Percentiles rank a stretch among this genome's conserved stretches.
Conservation (phyloP, 257 asterid genomes). For the Nicotiana tabacum region DNA sequence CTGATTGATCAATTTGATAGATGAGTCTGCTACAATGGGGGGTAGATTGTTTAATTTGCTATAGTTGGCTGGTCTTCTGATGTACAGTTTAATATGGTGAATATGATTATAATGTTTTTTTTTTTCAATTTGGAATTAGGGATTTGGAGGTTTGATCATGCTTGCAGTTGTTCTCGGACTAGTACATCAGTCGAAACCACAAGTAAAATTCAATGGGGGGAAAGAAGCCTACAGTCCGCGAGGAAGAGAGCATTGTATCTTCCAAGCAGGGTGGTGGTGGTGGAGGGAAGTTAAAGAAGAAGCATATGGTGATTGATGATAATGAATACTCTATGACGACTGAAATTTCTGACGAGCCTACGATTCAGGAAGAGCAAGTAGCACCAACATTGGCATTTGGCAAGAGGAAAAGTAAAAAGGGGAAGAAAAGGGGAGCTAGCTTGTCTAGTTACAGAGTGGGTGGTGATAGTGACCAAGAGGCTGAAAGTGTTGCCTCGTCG, state of each 20-base stretch:
- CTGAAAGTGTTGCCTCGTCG: slow-evolving; percentile 13
- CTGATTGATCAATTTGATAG: neutral
- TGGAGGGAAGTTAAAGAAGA: slow-evolving; percentile 70
- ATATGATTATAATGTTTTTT: neutral
- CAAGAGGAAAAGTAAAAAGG: slow-evolving; percentile 66
- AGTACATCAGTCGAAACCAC: slow-evolving; percentile 27
- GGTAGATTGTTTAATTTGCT: neutral
- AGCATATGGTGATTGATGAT: slow-evolving; percentile 32
- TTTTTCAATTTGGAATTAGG: neutral
- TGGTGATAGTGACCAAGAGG: slow-evolving; percentile 20
- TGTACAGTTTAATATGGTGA: neutral
- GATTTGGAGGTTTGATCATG: neutral
- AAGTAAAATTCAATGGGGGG: slow-evolving; percentile 48
- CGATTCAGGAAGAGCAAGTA: slow-evolving; percentile 39
- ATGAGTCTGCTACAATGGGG: neutral
- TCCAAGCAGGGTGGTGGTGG: slow-evolving; percentile 26
- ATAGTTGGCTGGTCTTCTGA: neutral
- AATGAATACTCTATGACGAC: slow-evolving; percentile 65
- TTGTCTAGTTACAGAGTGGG: slow-evolving; percentile 37
- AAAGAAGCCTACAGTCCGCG: slow-evolving; percentile 57
- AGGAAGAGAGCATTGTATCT: slow-evolving; percentile 38
- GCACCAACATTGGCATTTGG: slow-evolving; percentile 31
- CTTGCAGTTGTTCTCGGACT: neutral
- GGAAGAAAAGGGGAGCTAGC: slow-evolving; percentile 41
- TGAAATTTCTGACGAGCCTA: slow-evolving; percentile 52